Base-by-base conservation (phyloP, 2,329 filamentous ascomycete species). In the Ophiosphaerella narmari region DNA sequence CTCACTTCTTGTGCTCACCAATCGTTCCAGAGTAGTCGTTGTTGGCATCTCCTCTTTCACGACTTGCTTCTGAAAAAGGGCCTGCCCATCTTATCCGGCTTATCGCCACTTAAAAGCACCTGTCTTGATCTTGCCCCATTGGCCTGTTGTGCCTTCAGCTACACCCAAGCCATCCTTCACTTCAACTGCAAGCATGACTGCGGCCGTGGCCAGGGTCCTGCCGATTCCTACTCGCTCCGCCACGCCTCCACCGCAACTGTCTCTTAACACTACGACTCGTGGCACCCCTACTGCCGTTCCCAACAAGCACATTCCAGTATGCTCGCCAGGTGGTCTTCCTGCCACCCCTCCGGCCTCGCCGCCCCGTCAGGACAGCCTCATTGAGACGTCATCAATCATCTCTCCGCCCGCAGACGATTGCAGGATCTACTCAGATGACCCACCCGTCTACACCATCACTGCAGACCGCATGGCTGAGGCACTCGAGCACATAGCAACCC, bases 241-340 rank as follows among this genome's bases (percentile, higher is more conserved):
- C 16, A 77, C 75, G 29, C 74, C 83, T 38, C 80, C 82, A 32
- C 75, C 82, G 31, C 76, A 82, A 31, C 74, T 87, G 51, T 81
- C 77, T 34, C 76, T 88, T 57, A 86, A 85, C 67, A 80, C 81
- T 12, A 78, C 80, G 6, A 69, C 79, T 43, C 75, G 80, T 62
- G 81, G 80, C 39, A 80, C 82, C 6, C 82, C 84, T 14, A 77
- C 88, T 6, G 80, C 94, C 21, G 65, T 81, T 2, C 90, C 91
- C 8, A 96, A 96, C 76, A 96, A 94, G 74, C 91, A 96, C 74
- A 80, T 96, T 21, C 91, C 92, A n/a, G 78, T 87, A 62, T 96
- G 91, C 74, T 88, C 91, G n/a, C 85, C 91, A 1, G 91, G 91
- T 1, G 87, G 90, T 2, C 69, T 72, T 13, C 55, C 84, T 77